Evolutionary conservation across 2,329 filamentous ascomycete species (phyloP).

Genomic region (Truncatella angustata): DNA sequence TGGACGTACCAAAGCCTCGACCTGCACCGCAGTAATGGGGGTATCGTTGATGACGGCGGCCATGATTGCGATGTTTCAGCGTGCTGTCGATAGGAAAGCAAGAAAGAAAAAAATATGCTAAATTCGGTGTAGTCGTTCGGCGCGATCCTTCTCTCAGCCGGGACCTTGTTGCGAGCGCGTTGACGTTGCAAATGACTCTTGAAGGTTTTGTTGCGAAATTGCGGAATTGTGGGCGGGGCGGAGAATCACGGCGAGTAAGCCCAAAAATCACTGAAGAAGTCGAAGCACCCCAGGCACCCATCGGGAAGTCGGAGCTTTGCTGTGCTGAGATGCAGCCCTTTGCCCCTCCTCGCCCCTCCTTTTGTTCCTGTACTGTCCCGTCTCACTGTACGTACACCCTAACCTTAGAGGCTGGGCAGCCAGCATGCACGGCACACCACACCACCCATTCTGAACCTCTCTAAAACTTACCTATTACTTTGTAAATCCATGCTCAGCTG

Average conservation of each 20-base stretch:
- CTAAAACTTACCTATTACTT: no score
- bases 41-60: constrained; percentile 62
- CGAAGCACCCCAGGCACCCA: no score
- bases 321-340: not conserved
- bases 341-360: not conserved
- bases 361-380: no score
- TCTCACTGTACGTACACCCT: no score
- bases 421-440: no score
- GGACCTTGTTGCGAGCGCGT: not conserved
- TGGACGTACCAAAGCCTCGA: constrained; percentile 83
- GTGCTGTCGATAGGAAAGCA: not conserved
- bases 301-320: not conserved
- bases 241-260: constrained; percentile 4
- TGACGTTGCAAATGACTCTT: constrained; percentile 1
- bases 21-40: constrained; percentile 83
- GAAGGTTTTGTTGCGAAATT: constrained; percentile 11
- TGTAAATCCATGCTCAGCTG: not conserved
- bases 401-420: no score
- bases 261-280: not conserved
- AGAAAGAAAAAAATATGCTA: no score
- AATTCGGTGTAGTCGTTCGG: not conserved
- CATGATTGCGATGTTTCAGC: constrained; percentile 44
- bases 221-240: constrained; percentile 10
- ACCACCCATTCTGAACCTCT: no score
- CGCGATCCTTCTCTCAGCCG: constrained; percentile 5